Conservation (phyloP, 129 eudicot species). For the Erigeron canadensis region DNA sequence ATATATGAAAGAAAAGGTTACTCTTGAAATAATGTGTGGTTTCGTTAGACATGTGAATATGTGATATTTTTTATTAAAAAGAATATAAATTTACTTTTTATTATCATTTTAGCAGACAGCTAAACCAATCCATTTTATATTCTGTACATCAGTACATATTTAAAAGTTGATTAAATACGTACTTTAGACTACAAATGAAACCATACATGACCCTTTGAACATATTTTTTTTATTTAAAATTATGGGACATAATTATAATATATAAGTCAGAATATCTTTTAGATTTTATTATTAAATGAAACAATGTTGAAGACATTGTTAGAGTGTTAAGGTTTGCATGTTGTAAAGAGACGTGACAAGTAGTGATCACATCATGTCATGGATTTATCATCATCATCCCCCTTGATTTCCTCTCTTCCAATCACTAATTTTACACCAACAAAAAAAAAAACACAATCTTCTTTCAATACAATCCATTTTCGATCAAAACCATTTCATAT, state of each 20-base stretch:
- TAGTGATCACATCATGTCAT: conserved; percentile 23
- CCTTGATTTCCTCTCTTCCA: conserved; percentile 30
- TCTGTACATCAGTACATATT: no score
- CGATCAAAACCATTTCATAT: neutral
- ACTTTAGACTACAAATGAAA: neutral
- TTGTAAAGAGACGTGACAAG: conserved; percentile 33
- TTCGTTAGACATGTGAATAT: no score
- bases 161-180: no score
- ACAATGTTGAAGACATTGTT: conserved; percentile 1
- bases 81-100: no score
- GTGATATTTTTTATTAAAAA: no score
- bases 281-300: neutral
- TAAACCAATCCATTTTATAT: no score
- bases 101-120: no score
- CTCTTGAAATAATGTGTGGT: no score
- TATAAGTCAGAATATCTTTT: neutral
- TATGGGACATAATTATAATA: neutral
- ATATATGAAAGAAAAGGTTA: no score
- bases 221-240: neutral
- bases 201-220: neutral
- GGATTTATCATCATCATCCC: conserved; percentile 11
- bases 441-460: neutral
- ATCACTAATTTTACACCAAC: neutral
- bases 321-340: conserved; percentile 32
- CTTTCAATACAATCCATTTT: conserved; percentile 16